Base-by-base conservation (phyloP, 106 monocot species). In the Vanilla planifolia region DNA sequence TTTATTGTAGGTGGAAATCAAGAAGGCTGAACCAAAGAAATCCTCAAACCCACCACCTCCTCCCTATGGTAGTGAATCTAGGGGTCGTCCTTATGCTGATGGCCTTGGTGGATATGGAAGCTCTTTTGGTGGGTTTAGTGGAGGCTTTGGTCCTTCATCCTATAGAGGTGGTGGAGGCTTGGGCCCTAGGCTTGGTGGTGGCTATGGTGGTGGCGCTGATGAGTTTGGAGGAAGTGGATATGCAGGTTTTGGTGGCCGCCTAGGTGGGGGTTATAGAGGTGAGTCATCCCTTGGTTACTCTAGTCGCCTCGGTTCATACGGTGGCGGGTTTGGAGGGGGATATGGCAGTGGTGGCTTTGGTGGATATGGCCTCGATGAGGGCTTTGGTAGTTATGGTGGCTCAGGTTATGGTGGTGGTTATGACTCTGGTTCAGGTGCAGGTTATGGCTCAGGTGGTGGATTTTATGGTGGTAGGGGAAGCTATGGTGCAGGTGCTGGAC, bases 11-110 rank as follows among this genome's bases (percentile, higher is more conserved):
- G 96, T 98, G 73, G 96, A 98, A 77, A 79, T 98, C 71, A 98
- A 98, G 87, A 98, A 85, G 75, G 96, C 96, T 70, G 91, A 98
- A 77, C 96, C 91, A 77, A 98, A 92, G 88, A 98, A 92, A 82
- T 32, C 83, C 45, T 75, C 77, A 62, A 81, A 76, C 50, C 71
- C 76, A 53, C 69, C 75, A 36, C 57, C 70, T 10, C 15, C 77
- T 55, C 70, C 74, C 44, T 92, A 63, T 78, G 73, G 55, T 83
- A 80, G 82, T 50, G 79, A 81, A 52, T 66, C 55, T 84, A 91
- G 91, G 74, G 65, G 53, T 62, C 91, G 75, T 42, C 40, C 74
- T 35, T 81, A 71, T 71, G 81, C 60, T 51, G 78, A 77, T 45
- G 76, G 62, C 53, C 27, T 61, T 60, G 84, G 87, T 70, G 77